Conservation (phyloP, 345 rosid species). For the Syzygium grande region DNA sequence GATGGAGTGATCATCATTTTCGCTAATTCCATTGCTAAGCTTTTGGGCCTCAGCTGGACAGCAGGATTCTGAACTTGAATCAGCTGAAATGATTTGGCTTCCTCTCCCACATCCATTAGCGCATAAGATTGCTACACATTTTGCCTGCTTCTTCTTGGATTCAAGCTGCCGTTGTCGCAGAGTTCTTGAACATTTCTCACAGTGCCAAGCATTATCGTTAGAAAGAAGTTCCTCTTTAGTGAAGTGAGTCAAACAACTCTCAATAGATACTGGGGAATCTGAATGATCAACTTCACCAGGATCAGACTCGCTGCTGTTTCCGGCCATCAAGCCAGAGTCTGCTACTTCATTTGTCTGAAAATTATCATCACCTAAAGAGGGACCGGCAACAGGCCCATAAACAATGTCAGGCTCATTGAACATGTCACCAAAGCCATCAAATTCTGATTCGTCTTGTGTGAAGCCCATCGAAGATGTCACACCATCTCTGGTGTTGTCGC, state of each 20-base stretch:
- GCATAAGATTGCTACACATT: conserved; percentile 6
- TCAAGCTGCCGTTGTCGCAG: conserved; percentile 17
- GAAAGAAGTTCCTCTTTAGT: conserved; percentile 77
- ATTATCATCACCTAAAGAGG: conserved; percentile 27
- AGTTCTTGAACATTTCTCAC: conserved; percentile 73
- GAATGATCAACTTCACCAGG: conserved; percentile 89
- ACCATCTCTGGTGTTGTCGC: conserved; percentile 16
- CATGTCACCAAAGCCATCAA: conserved; percentile 81
- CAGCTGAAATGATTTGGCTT: conserved; percentile 4
- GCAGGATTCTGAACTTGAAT: conserved; percentile 5
- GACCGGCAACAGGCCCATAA: conserved; percentile 46
- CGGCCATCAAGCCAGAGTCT: conserved; percentile 39
- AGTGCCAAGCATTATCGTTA: conserved; percentile 93
- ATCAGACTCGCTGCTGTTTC: conserved; percentile 76
- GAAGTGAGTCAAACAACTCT: conserved; percentile 83
- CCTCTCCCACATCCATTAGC: conserved; percentile 19
- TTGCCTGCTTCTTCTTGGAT: conserved; percentile 24
- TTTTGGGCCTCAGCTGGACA: background rate
- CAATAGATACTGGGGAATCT: conserved; percentile 80
- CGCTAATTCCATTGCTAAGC: conserved; percentile 19
- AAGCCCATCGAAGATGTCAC: conserved; percentile 45
- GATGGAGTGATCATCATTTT: background rate
- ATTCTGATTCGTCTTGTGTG: conserved; percentile 51
- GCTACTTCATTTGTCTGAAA: conserved; percentile 22
- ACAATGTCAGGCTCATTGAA: conserved; percentile 77